Percentiles rank a stretch among this genome's conserved stretches.
These are phyloP conservation scores for Sphagnum fallax DNA, from an alignment of 228 moss, liverwort and hornwort species.

Conservation along the genomic window DNA sequence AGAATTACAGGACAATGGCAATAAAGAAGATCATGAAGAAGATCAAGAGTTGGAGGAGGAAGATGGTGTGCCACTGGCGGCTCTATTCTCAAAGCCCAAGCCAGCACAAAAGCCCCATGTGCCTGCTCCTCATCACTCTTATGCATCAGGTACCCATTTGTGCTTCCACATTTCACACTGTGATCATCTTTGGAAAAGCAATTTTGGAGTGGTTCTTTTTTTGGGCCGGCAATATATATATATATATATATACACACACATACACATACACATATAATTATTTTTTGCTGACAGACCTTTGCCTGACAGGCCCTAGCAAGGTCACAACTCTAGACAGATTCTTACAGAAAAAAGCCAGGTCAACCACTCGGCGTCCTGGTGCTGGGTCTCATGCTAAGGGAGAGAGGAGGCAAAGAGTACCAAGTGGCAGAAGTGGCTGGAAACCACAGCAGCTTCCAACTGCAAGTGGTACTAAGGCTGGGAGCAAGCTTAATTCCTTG, in stretches of 20 bases:
- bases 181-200: too few relatives aligned
- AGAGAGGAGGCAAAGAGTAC: neutral
- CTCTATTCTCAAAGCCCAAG: slow-evolving; percentile 37
- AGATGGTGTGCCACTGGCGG: slow-evolving; percentile 35
- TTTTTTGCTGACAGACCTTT: neutral
- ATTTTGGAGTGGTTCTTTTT: too few relatives aligned
- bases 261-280: neutral
- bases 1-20: slow-evolving; percentile 1
- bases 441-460: neutral
- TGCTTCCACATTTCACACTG: neutral
- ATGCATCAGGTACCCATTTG: slow-evolving; percentile 16
- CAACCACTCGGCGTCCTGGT: slow-evolving; percentile 10
- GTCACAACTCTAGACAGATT: slow-evolving; percentile 62
- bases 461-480: slow-evolving; percentile 8
- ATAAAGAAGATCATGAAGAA: slow-evolving; percentile 11
- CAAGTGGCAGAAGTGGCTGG: neutral
- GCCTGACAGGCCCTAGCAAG: slow-evolving; percentile 27
- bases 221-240: neutral
- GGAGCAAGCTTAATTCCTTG: slow-evolving; percentile 34
- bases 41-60: slow-evolving; percentile 29
- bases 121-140: neutral
- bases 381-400: neutral
- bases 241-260: neutral
- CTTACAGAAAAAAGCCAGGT: slow-evolving; percentile 33
- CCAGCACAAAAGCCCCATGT: neutral